Conservation (phyloP, 768 basidiomycete genomes). For the Tremella yokohamensis region DNA sequence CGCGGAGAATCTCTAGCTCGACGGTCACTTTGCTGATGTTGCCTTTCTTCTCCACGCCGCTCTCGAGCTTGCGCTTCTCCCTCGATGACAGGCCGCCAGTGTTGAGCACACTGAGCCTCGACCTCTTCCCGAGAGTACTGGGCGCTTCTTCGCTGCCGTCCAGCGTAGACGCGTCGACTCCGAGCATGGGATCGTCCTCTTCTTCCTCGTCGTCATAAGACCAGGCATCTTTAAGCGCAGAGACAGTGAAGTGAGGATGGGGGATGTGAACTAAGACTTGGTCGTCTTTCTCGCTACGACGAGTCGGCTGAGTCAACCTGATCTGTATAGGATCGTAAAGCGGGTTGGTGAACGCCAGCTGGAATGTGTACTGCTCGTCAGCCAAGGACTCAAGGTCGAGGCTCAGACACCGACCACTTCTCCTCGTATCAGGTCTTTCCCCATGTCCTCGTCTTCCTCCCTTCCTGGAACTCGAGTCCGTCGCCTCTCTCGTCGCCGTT, state of each 20-base stretch:
- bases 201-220: constrained; percentile 91
- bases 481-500: constrained; percentile 24
- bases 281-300: constrained; percentile 14
- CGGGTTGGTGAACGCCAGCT: constrained; percentile 88
- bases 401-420: constrained; percentile 16
- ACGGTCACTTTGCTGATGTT: constrained; percentile 86
- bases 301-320: constrained; percentile 63
- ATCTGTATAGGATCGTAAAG: constrained; percentile 94
- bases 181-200: constrained; percentile 56
- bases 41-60: constrained; percentile 80
- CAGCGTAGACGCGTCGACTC: constrained; percentile 44
- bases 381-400: neutral
- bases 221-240: constrained; percentile 94
- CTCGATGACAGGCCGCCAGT: constrained; percentile 8
- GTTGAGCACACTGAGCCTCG: constrained; percentile 22
- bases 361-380: constrained; percentile 64
- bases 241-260: constrained; percentile 70
- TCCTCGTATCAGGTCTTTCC: constrained; percentile 21
- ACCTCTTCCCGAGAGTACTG: constrained; percentile 51
- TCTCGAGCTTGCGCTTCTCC: constrained; percentile 55
- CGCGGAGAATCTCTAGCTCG: constrained; percentile 78
- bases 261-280: constrained; percentile 67
- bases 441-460: constrained; percentile 39
- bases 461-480: constrained; percentile 18
- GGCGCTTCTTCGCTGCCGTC: constrained; percentile 51